Evolutionary conservation across 768 basidiomycete genomes (phyloP), one percentile per base, ranked within the genome.

Genomic region (Rhizopogon vesiculosus): DNA sequence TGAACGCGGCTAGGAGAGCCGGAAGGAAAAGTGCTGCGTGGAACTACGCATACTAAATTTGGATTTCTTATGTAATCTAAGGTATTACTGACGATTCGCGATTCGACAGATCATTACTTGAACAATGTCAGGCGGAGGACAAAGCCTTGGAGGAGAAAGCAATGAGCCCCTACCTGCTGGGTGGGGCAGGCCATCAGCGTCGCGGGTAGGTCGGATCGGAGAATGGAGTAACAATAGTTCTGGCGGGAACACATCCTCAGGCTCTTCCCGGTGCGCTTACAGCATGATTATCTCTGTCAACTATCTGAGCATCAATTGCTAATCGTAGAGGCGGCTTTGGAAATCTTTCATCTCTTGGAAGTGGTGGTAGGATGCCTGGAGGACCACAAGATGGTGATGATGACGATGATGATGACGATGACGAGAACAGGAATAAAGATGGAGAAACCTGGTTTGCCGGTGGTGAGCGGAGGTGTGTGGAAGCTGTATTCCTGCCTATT

Each of bases 361-460:
- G 31, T 16, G 54, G 59, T 7, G 29, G 57, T 0, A 61, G 64
- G 45, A 59, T 59, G 33, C 42, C 62, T n/a, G 63, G 53, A 42
- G 64, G 61, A 60, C 69, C 63, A 31, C 72, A 73, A 6, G 76
- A 76, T 53, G 78, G 78, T 48, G 78, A 80, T 13, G 83, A 82
- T 28, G 83, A 83, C 1, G 78, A 77, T 10, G 76, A 76, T 2
- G 22, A 22, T 13, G 83, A 82, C 29, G 83, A 83, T 1, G 78
- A 77, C 10, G 76, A 76, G 3, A 78, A 79, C 39, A 76, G 75
- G 7, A 72, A 69, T 7, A 77, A 78, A 38, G 78, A 79, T 16
- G 74, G 77, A 1, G 83, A 91, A 62, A 86, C 78, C 61, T 91
- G 87, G 80, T 98, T 92, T 70, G 87, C 96, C 3, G 96, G 96